Base-by-base conservation (phyloP, 2,329 filamentous ascomycete species). In the Colletotrichum orchidophilum region DNA sequence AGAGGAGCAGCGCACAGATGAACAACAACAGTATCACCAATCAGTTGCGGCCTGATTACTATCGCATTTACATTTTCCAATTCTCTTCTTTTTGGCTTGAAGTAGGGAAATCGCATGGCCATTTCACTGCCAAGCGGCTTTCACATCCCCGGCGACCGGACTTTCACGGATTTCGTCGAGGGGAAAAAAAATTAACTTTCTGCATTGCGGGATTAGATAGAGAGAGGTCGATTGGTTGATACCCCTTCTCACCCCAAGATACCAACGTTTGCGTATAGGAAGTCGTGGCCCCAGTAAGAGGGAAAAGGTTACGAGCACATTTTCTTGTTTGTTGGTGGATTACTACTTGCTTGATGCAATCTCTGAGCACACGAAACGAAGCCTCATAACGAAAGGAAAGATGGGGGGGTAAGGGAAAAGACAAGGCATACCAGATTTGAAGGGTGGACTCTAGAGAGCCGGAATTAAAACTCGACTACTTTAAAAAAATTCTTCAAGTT, bases 191-290 rank as follows among this genome's bases (percentile, higher is more conserved):
- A 50, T 18, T 13, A 65, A 59, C 50, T 18, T 54, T 66, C 27
- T 26, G 62, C 54, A 61, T 66, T 63, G 35, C 68, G 62, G 53
- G 35, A 65, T 52, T 71, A 72, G 62, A 59, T 62, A 52, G 50
- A 72, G 27, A 57, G 70, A 72, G 55, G 63, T 72, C 52, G 61
- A 55, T 65, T 58, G 70, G 55, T 59, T 65, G 59, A 65, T 65
- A 69, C 67, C 67, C 39, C 55, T 65, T 55, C 55, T 54, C 58
- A 21, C 50, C 24, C 63, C 63, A 42, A 60, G 35, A 70, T 70
- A 66, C 39, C 63, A 66, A 24, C 57, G 24, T 29, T 61, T 70
- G 63, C 57, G 29, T 57, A 66, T 55, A 50, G 26, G 55, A 29
- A 58, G 33, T 11, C 18, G 54, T 7, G 61, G 31, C 21, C n/a